phyloP scores from a whole-genome alignment of 768 basidiomycete species.

The Artomyces pyxidatus region DNA sequence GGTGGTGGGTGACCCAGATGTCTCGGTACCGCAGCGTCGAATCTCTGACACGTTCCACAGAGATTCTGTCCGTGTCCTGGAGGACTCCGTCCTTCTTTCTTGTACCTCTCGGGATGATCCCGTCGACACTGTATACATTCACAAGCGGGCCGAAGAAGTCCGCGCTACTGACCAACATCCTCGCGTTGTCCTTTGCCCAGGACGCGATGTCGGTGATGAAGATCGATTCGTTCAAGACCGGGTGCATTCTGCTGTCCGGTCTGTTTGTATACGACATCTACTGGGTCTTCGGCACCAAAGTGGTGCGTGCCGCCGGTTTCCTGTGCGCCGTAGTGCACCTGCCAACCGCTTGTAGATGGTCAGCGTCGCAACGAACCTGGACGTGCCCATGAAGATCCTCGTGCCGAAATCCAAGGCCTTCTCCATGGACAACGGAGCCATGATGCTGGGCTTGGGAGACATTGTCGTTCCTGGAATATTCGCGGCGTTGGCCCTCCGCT shows the following conservation, averaged over 20 bases:
- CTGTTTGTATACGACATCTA: constrained; percentile 92
- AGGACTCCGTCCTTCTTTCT: constrained; percentile 51
- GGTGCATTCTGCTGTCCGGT: constrained; percentile 70
- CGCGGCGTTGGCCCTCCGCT: constrained; percentile 79
- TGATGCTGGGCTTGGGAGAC: constrained; percentile 91
- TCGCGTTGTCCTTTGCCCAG: constrained; percentile 70
- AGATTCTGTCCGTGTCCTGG: constrained; percentile 34
- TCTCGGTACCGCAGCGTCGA: background rate
- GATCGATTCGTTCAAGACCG: constrained; percentile 87
- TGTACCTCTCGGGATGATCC: constrained; percentile 50
- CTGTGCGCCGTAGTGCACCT: background rate
- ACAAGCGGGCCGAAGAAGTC: constrained; percentile 37
- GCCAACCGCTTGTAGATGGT: constrained; percentile 61
- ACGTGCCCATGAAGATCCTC: constrained; percentile 89
- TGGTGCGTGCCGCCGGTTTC: constrained; percentile 43
- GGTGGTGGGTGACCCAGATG: constrained; percentile 28
- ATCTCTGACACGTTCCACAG: constrained; percentile 24
- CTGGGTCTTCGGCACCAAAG: constrained; percentile 88
- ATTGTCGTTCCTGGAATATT: constrained; percentile 65
- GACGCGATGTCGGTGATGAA: constrained; percentile 73
- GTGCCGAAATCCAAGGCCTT: constrained; percentile 66
- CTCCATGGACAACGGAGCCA: constrained; percentile 49
- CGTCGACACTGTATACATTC: constrained; percentile 59
- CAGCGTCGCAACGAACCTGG: constrained; percentile 80
- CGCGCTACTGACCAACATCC: constrained; percentile 68